Percentiles rank a stretch among this genome's conserved stretches.
Conservation (phyloP, 768 basidiomycete species). For the Clathrus columnatus region DNA sequence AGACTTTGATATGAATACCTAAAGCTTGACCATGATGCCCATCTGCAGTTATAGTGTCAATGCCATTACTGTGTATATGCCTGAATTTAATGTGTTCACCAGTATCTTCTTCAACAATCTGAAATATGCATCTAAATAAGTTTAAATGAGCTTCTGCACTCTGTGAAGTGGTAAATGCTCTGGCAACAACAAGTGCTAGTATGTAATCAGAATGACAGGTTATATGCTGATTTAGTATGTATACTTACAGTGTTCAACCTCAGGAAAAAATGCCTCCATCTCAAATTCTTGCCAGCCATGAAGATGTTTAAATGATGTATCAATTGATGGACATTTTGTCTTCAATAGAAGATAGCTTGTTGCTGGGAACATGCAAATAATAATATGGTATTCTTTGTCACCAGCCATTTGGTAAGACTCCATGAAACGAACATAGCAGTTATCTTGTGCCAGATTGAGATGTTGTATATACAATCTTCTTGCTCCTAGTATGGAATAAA, state of each 20-base stretch:
- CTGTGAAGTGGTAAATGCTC: not conserved
- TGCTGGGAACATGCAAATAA: constrained; percentile 20
- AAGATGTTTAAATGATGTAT: constrained; percentile 14
- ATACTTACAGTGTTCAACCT: constrained; percentile 10
- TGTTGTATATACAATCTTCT: constrained; percentile 8
- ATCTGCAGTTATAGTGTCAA: constrained; percentile 9
- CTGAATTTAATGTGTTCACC: constrained; percentile 2
- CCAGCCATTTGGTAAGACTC: constrained; percentile 11
- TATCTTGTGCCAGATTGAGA: not conserved
- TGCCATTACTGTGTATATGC: constrained; percentile 8
- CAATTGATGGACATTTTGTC: constrained; percentile 9
- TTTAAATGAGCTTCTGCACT: not conserved
- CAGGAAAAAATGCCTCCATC: constrained; percentile 13
- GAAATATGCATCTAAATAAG: constrained; percentile 3
- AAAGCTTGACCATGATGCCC: constrained; percentile 11
- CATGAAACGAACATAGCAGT: constrained; percentile 18
- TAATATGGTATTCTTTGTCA: constrained; percentile 10
- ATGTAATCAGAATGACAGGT: not conserved
- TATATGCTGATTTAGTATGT: not conserved
- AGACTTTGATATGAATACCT: not conserved
- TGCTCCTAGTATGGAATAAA: constrained; percentile 3
- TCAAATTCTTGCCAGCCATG: constrained; percentile 15
- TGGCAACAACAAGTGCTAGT: not conserved
- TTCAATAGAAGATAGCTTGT: constrained; percentile 16
- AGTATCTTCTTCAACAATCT: constrained; percentile 9